phyloP scores from a whole-genome alignment of 192 early-diverging fungal genomes.

The Backusella macrospora region DNA sequence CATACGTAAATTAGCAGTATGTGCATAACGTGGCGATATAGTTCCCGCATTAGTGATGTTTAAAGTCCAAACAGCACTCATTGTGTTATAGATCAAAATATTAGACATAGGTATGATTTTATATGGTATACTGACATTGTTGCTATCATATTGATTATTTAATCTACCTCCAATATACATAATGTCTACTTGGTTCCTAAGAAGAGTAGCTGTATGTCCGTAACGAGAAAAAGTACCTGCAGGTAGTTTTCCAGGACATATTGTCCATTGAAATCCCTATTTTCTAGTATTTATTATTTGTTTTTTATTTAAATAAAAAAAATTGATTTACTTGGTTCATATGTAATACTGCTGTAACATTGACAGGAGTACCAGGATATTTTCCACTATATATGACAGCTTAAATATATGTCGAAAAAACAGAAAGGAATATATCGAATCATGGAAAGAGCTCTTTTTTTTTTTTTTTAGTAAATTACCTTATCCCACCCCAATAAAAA shows the following conservation, averaged over 20 bases:
- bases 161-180: slow-evolving; percentile 10
- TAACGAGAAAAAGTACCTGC: neutral
- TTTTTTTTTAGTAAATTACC: neutral
- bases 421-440: neutral
- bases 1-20: slow-evolving; percentile 15
- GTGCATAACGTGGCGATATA: neutral
- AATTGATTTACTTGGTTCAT: neutral
- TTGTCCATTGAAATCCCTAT: neutral
- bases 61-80: neutral
- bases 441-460: neutral
- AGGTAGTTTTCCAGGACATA: slow-evolving; percentile 9
- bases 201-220: slow-evolving; percentile 14
- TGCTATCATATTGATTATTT: neutral
- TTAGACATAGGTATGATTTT: slow-evolving; percentile 10
- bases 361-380: neutral
- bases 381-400: neutral
- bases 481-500: slow-evolving; percentile 16
- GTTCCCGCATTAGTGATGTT: neutral
- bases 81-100: slow-evolving; percentile 7
- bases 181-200: neutral
- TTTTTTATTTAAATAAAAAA: neutral
- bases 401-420: neutral
- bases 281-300: neutral
- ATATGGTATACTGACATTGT: neutral
- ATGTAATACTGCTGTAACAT: neutral